A percentile compares a stretch with the other conserved stretches of the same genome.
These are phyloP conservation scores for Fraxinus sp. DNA, from an alignment of 305 asterid species.

Conservation along the genomic window DNA sequence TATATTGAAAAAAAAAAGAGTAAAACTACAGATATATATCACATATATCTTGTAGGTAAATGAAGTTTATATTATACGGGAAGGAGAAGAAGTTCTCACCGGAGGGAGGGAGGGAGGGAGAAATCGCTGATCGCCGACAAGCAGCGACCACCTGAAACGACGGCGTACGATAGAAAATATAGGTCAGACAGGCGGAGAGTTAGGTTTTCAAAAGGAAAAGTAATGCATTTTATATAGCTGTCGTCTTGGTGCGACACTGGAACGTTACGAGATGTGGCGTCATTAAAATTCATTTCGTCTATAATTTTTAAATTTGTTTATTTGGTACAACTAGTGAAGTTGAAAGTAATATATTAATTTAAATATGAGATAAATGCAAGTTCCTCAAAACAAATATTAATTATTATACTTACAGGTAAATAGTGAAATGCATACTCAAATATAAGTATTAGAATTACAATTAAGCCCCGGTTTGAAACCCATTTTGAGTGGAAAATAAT, in stretches of 20 bases:
- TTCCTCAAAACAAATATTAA: too few relatives aligned
- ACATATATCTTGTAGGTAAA: background rate
- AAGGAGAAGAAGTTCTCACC: conserved; percentile 25
- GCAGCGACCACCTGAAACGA: conserved; percentile 38
- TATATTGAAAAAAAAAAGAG: background rate
- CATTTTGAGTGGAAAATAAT: too few relatives aligned
- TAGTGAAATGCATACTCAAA: too few relatives aligned
- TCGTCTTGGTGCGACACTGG: background rate
- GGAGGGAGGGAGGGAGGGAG: background rate
- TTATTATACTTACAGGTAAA: too few relatives aligned
- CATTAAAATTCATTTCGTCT: too few relatives aligned
- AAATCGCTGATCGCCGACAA: conserved; percentile 35
- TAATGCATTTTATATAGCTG: background rate
- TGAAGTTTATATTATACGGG: conserved; percentile 2
- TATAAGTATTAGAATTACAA: too few relatives aligned
- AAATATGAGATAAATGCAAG: too few relatives aligned
- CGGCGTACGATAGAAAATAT: conserved; percentile 20
- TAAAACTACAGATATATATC: background rate
- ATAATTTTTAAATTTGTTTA: too few relatives aligned
- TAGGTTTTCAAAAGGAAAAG: conserved; percentile 35
- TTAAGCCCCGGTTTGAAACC: too few relatives aligned
- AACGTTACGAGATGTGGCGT: background rate
- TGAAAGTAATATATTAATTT: too few relatives aligned
- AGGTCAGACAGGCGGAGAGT: background rate
- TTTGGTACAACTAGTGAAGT: background rate